Percentiles rank a stretch among this genome's conserved stretches.
phyloP scores from a whole-genome alignment of 2,329 filamentous ascomycete genomes.

The Verticillium albo-atrum region DNA sequence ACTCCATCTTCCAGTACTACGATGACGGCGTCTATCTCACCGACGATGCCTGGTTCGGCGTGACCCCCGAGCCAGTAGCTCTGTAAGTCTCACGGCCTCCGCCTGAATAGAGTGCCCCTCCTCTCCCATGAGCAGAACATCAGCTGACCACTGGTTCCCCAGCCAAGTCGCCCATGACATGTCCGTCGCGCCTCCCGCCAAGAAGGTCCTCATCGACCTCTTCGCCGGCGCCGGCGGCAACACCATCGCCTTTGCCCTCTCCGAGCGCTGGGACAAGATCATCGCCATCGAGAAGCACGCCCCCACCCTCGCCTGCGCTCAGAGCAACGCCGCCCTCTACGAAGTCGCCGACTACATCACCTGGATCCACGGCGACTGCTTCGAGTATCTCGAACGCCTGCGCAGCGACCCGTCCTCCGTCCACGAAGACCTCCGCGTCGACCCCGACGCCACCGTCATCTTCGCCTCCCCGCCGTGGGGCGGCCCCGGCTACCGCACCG shows the following conservation, averaged over 20 bases:
- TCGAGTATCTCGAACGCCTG: slow-evolving; percentile 60
- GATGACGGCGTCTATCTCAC: slow-evolving; percentile 88
- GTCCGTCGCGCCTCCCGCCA: slow-evolving; percentile 46
- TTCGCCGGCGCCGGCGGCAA: slow-evolving; percentile 94
- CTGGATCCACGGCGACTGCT: slow-evolving; percentile 85
- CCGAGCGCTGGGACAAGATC: slow-evolving; percentile 72
- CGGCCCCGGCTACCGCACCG: slow-evolving; percentile 49
- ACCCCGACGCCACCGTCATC: slow-evolving; percentile 37
- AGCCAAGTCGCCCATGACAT: slow-evolving; percentile 76
- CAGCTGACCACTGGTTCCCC: background rate
- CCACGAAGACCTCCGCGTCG: slow-evolving; percentile 33
- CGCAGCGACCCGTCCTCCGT: slow-evolving; percentile 29
- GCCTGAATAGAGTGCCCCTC: background rate
- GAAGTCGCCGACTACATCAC: slow-evolving; percentile 70
- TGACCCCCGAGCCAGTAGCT: slow-evolving; percentile 90
- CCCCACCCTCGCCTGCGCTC: slow-evolving; percentile 78
- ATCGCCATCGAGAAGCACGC: slow-evolving; percentile 86
- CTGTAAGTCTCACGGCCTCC: slow-evolving; percentile 46
- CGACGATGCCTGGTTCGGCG: slow-evolving; percentile 92
- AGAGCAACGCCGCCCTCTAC: slow-evolving; percentile 86
- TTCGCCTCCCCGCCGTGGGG: slow-evolving; percentile 61
- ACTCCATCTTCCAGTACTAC: slow-evolving; percentile 83
- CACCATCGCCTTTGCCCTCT: slow-evolving; percentile 86
- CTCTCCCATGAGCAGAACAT: background rate
- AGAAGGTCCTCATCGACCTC: slow-evolving; percentile 72